phyloP scores from a whole-genome alignment of 1,139 yeast genomes.

The Debaryomyces psychrophilus region DNA sequence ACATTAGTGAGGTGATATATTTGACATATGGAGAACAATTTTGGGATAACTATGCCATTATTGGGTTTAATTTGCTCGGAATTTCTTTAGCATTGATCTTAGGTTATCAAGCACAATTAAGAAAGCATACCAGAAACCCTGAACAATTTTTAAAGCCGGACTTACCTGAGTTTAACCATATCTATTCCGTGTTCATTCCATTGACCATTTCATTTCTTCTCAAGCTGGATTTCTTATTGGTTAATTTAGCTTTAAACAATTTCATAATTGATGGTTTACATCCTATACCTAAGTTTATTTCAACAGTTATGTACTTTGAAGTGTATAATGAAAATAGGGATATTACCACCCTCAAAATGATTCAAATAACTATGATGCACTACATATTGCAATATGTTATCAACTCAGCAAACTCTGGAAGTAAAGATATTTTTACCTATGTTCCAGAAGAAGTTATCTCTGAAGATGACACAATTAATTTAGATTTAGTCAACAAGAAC shows the following conservation, averaged over 20 bases:
- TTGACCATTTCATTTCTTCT: slow-evolving; percentile 27
- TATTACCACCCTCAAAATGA: slow-evolving; percentile 24
- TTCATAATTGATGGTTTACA: slow-evolving; percentile 39
- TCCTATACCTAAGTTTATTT: slow-evolving; percentile 32
- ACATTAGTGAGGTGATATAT: slow-evolving; percentile 36
- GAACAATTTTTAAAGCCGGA: slow-evolving; percentile 21
- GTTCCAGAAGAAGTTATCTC: slow-evolving; percentile 24
- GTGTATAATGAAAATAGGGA: slow-evolving; percentile 28
- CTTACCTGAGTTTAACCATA: slow-evolving; percentile 43
- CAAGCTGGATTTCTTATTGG: slow-evolving; percentile 29
- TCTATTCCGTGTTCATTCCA: slow-evolving; percentile 42
- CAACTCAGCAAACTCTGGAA: slow-evolving; percentile 33
- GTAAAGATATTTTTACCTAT: slow-evolving; percentile 19
- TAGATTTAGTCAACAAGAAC: slow-evolving; percentile 12
- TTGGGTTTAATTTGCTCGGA: slow-evolving; percentile 42
- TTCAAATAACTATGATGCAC: slow-evolving; percentile 30
- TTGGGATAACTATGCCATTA: slow-evolving; percentile 25
- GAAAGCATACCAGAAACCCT: slow-evolving; percentile 20
- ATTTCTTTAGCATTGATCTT: slow-evolving; percentile 34
- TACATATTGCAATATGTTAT: slow-evolving; percentile 28
- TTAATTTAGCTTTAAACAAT: slow-evolving; percentile 42
- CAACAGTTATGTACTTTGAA: slow-evolving; percentile 33
- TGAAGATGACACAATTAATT: slow-evolving; percentile 19
- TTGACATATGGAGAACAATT: slow-evolving; percentile 23
- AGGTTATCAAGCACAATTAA: slow-evolving; percentile 28